phyloP scores from a whole-genome alignment of 257 asterid genomes.

The Haberlea rhodopensis region DNA sequence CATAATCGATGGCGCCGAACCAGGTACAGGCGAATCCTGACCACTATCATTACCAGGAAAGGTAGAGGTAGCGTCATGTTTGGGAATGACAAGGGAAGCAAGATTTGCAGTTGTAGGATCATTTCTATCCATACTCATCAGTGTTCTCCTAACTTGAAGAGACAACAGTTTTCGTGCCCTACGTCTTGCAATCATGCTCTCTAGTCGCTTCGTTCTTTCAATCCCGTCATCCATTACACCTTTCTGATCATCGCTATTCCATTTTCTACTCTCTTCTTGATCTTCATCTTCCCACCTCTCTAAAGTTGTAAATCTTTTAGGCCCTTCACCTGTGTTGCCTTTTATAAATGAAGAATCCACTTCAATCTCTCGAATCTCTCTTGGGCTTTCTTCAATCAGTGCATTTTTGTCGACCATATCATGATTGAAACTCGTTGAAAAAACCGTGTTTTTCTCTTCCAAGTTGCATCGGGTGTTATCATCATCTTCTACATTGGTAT shows the following conservation, averaged over 20 bases:
- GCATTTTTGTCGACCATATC: conserved; percentile 46
- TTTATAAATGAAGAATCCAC: conserved; percentile 21
- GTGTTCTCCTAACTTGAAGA: conserved; percentile 47
- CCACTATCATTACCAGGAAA: conserved; percentile 3
- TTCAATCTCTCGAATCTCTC: conserved; percentile 56
- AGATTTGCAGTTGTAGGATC: conserved; percentile 30
- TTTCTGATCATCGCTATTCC: conserved; percentile 46
- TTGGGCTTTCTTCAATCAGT: conserved; percentile 39
- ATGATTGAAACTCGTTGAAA: conserved; percentile 21
- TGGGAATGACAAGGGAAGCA: conserved; percentile 46
- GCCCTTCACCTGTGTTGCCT: conserved; percentile 8
- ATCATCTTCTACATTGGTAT: conserved; percentile 30
- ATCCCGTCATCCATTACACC: conserved; percentile 55
- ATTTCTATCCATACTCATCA: conserved; percentile 41
- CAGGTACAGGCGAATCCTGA: conserved; percentile 56
- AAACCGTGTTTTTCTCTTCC: conserved; percentile 42
- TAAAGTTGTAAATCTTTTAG: conserved; percentile 22
- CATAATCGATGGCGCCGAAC: conserved; percentile 80
- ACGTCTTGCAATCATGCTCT: conserved; percentile 83
- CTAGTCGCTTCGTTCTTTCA: conserved; percentile 74
- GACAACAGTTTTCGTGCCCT: conserved; percentile 54
- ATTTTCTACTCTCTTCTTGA: conserved; percentile 28
- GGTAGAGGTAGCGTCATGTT: conserved; percentile 20
- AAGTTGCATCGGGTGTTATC: conserved; percentile 24
- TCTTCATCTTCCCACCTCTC: conserved; percentile 39